These are phyloP conservation scores for Saccharomyces hybrid DNA, from an alignment of 1,139 yeast genomes.

Conservation along the genomic window DNA sequence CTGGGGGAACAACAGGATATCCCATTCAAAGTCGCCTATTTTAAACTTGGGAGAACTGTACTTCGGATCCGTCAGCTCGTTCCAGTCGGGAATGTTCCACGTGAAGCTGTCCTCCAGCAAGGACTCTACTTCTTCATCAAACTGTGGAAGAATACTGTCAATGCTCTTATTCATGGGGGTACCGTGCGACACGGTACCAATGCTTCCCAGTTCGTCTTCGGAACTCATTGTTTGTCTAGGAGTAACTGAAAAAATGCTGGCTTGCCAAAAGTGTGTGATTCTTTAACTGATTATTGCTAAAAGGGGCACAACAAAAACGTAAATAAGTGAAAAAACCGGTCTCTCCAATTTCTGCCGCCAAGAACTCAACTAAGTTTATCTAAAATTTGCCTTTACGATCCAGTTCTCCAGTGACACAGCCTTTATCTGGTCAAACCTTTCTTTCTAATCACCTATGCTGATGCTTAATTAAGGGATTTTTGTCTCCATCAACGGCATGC, in stretches of 20 bases:
- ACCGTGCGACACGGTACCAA: neutral
- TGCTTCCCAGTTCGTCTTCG: conserved; percentile 7
- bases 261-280: no score
- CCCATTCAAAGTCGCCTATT: conserved; percentile 69
- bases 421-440: neutral
- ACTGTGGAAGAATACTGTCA: conserved; percentile 30
- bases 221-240: neutral
- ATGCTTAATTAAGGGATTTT: neutral
- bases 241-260: no score
- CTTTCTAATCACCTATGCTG: neutral
- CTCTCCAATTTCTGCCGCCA: neutral
- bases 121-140: conserved; percentile 31
- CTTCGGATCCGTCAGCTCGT: conserved; percentile 40
- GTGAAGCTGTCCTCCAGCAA: conserved; percentile 39
- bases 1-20: conserved; percentile 66
- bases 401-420: neutral
- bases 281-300: no score
- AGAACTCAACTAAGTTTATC: neutral
- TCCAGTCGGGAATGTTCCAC: conserved; percentile 74
- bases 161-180: conserved; percentile 11
- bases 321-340: neutral
- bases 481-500: neutral
- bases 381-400: neutral
- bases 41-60: conserved; percentile 45
- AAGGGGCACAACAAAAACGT: no score